Evolutionary conservation across 257 asterid genomes (phyloP).

Genomic region (Datura wrightii): DNA sequence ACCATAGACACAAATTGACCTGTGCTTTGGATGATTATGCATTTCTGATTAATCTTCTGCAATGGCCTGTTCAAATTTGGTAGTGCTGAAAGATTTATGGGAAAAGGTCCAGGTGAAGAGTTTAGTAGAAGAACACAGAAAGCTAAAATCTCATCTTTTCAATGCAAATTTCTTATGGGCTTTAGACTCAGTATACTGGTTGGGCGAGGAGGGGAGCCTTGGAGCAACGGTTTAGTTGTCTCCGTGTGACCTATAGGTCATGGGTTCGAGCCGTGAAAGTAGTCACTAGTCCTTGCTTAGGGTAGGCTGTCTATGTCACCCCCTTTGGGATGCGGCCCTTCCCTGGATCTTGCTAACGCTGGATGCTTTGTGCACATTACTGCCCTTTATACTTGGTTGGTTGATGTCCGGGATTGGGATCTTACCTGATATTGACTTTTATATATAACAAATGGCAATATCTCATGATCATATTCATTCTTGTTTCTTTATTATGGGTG

Average conservation of each 20-base stretch:
- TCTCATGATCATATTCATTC: not conserved
- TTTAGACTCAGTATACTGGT: not conserved
- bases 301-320: no score
- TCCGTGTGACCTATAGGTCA: no score
- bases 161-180: not conserved
- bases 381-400: no score
- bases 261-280: no score
- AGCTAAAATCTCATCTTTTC: not conserved
- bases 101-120: not conserved
- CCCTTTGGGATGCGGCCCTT: no score
- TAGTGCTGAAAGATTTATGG: not conserved
- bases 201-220: not conserved
- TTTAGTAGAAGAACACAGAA: not conserved
- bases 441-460: not conserved
- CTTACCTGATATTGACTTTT: not conserved
- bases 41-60: not conserved
- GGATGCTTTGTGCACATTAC: no score
- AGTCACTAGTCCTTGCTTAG: no score
- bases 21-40: not conserved
- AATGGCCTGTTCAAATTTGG: not conserved
- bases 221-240: no score
- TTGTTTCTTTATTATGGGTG: not conserved
- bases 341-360: no score
- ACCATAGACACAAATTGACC: not conserved
- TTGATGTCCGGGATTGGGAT: not conserved